Percentiles rank a stretch among this genome's conserved stretches.
Evolutionary conservation across 2,329 filamentous ascomycete genomes (phyloP).

Genomic region (Phialocephala subalpina): DNA sequence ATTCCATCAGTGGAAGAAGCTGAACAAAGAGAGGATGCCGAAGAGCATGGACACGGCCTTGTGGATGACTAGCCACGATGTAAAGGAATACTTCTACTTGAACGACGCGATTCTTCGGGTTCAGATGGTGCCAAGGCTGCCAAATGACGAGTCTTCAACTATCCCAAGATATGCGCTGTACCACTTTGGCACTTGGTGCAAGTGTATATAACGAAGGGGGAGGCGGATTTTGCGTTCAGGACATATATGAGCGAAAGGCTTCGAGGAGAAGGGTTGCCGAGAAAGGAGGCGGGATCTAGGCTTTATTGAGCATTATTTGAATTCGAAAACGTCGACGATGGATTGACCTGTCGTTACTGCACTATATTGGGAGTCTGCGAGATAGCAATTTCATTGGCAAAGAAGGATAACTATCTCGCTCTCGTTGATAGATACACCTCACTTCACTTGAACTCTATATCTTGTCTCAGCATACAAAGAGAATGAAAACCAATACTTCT

Average conservation of each 20-base stretch:
- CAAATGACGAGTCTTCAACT: neutral
- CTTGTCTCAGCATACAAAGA: conserved; percentile 1
- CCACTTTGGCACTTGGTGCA: conserved; percentile 8
- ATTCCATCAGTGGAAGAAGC: conserved; percentile 9
- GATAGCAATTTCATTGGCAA: neutral
- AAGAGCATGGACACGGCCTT: neutral
- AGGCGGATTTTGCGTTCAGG: neutral
- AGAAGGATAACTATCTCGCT: neutral
- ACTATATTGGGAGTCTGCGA: neutral
- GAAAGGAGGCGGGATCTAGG: neutral
- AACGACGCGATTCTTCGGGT: neutral
- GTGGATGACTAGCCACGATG: neutral
- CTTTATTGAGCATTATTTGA: neutral
- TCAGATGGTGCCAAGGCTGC: neutral
- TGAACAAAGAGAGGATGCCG: neutral
- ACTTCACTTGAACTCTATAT: neutral
- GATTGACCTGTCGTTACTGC: neutral
- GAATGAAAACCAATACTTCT: neutral
- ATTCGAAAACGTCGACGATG: neutral
- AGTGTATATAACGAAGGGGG: conserved; percentile 6
- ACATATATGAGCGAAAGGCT: conserved; percentile 9
- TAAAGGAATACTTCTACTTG: neutral
- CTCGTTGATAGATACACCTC: neutral
- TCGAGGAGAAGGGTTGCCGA: neutral
- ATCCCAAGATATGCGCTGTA: conserved; percentile 2